Conservation (phyloP, 2,329 filamentous ascomycete genomes). For the Diaporthe sp. region DNA sequence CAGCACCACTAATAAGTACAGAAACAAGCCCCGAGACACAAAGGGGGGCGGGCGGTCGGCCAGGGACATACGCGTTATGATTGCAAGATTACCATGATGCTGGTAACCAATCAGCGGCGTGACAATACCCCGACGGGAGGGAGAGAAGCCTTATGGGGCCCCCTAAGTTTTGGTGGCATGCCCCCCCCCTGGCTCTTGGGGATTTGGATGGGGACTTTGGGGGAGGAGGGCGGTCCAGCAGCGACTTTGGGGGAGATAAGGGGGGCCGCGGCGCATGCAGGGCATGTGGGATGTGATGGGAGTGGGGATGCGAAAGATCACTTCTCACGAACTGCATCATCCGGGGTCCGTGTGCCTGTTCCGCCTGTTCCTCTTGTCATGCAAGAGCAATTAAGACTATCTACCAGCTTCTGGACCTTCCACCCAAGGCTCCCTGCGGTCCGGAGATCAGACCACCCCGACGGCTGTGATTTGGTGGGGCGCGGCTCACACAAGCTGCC, state of each 20-base stretch:
- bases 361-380: neutral
- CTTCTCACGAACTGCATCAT: conserved; percentile 2
- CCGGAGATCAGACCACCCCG: conserved; percentile 6
- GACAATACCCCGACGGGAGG: conserved; percentile 10
- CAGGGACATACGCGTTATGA: conserved; percentile 5
- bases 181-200: neutral
- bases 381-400: neutral
- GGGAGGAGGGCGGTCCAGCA: no score
- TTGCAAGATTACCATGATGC: conserved; percentile 9
- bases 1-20: neutral
- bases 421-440: neutral
- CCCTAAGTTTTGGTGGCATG: neutral
- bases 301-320: neutral
- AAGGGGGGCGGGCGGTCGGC: neutral
- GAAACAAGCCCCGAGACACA: conserved; percentile 20
- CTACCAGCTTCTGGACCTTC: neutral
- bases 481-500: conserved; percentile 21
- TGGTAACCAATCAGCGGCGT: conserved; percentile 29
- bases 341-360: neutral
- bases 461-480: neutral
- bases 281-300: conserved; percentile 18
- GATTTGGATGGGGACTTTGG: neutral
- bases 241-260: neutral
- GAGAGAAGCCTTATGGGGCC: neutral
- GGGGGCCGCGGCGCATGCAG: neutral